Base-by-base conservation (phyloP, 2,329 filamentous ascomycete species). In the Aurifilum marmelostoma region DNA sequence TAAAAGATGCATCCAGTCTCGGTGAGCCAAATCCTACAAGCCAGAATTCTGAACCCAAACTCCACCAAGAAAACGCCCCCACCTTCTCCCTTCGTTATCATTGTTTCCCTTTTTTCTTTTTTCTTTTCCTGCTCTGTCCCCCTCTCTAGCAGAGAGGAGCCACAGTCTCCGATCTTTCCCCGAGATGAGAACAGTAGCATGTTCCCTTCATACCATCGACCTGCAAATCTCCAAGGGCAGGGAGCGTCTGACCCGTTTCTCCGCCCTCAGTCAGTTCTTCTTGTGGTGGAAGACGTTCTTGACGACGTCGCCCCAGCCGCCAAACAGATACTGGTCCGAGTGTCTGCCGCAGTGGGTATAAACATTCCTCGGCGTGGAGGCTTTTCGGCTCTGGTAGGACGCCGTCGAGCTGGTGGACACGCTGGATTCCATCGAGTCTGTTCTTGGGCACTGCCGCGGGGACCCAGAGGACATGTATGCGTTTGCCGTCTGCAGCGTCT, bases 271-370 rank as follows among this genome's bases (percentile, higher is more conserved):
- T 69, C 65, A 70, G 58, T 74, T 70, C 69, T 75, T 75, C 74
- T 77, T 80, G 54, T 80, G 80, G 56, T 81, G 80, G 61, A 84
- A 73, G 21, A 80, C 76, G 60, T 80, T 80, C 59, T 83, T 82
- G 9, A 79, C 75, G 29, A 85, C 74, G 1, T 81, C 84, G 56
- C 81, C 82, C 1, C 68, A 71, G 24, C 85, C 85, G 43, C 83
- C 78, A 70, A 87, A 84, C 18, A 87, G 77, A 69, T 82, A 85
- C 73, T 87, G 83, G 72, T 86, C 81, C 52, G 83, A 83, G 75
- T 87, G 85, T 18, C 85, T 80, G 18, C 85, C 85, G 71, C 85
- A 87, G 69, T 85, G 84, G 47, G 84, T 87, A 76, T 86, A 81
- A 56, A 83, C 80, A 71, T 87, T 87, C 32, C 67, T 73, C 18